phyloP scores from a whole-genome alignment of 306 rosid species.

The Medicago arabica region DNA sequence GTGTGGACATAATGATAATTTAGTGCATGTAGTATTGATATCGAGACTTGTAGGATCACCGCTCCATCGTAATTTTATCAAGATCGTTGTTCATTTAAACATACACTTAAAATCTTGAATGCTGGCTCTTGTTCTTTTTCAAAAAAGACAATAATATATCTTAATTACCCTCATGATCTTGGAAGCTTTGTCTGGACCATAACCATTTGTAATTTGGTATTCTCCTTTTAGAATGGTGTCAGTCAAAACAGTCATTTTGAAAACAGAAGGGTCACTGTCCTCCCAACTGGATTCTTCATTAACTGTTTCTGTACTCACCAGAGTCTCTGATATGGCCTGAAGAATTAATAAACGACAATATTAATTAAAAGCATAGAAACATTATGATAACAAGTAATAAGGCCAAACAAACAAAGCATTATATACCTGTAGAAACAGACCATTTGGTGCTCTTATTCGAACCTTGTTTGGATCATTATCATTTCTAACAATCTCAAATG shows the following conservation, averaged over 20 bases:
- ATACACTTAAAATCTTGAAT: no score
- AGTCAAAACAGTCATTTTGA: slow-evolving; percentile 53
- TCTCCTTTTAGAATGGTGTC: slow-evolving; percentile 52
- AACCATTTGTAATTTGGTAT: slow-evolving; percentile 79
- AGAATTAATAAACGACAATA: neutral
- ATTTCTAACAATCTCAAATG: slow-evolving; percentile 61
- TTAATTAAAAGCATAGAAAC: neutral
- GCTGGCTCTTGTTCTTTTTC: no score
- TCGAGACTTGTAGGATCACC: no score
- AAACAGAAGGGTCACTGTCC: slow-evolving; percentile 66
- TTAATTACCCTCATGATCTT: slow-evolving; percentile 56
- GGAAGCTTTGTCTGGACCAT: slow-evolving; percentile 64
- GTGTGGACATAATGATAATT: no score
- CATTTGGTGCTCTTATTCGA: slow-evolving; percentile 62
- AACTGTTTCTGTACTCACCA: slow-evolving; percentile 56
- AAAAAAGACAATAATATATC: no score
- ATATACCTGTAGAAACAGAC: slow-evolving; percentile 62
- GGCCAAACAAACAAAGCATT: neutral
- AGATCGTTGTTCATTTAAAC: no score
- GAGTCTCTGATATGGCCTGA: slow-evolving; percentile 54
- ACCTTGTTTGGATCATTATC: slow-evolving; percentile 47
- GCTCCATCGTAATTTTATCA: no score
- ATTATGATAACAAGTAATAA: neutral
- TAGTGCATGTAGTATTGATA: no score
- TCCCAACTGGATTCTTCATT: slow-evolving; percentile 63